Base-by-base conservation (phyloP, 345 rosid genomes). In the Jatropha curcas region DNA sequence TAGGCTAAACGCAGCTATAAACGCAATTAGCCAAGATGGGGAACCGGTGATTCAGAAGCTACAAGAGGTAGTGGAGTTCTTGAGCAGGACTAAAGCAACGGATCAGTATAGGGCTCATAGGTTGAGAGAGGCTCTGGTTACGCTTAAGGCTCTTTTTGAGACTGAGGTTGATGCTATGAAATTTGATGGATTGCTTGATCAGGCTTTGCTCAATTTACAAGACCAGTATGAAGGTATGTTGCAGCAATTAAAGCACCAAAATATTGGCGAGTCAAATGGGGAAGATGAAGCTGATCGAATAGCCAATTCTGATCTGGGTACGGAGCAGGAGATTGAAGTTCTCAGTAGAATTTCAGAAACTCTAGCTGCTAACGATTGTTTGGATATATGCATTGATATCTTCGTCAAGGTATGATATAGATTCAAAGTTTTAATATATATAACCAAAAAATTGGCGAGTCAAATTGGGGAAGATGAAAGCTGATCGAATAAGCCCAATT, bases 41-140 rank as follows among this genome's bases (percentile, higher is more conserved):
- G 87, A 84, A 65, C 89, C 87, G 0, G 88, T 82, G 76, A 86
- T 87, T 60, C 91, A 87, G 73, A 89, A 76, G 83, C 87, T 89
- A 39, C 93, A 89, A 61, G 93, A 89, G 75, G 91, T 84, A 51
- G 90, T 87, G 76, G 91, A 89, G 85, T 89, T 89, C 82, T 76
- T 89, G 84, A 89, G 91, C 85, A 75, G 93, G 81, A 89, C 93
- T 19, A 85, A 87, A 74, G 89, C 89, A 41, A 82, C 91, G 17
- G 91, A 84, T 72, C 88, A 75, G 74, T 74, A 59, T 28, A 78
- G 82, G 58, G 71, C 83, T 14, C 82, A 78, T 16, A 82, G 93
- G 65, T 74, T 89, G 73, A 79, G 79, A 67, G 88, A 87, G 84
- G 75, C 89, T 35, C 71, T 89, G n/a, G 60, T 82, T 64, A 86